These are phyloP conservation scores for Schizothecium vesticola DNA, from an alignment of 495 filamentous ascomycete species.

Conservation along the genomic window DNA sequence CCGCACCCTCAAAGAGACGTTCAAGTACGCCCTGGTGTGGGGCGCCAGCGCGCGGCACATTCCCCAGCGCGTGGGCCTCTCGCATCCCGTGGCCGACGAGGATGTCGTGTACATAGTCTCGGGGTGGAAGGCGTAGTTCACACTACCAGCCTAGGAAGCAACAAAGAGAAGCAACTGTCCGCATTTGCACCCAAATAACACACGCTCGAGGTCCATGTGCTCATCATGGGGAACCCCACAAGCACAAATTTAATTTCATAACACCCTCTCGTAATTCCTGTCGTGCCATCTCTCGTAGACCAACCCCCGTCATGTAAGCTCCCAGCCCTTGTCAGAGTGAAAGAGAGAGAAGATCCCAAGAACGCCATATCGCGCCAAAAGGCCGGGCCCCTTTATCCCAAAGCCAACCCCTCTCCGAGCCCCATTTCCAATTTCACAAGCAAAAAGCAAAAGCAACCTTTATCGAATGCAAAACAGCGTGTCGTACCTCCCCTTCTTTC, in stretches of 20 bases:
- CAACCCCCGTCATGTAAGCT: not conserved
- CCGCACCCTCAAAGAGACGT: slow-evolving; percentile 91
- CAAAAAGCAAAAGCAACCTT: not conserved
- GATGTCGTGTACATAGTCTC: slow-evolving; percentile 98
- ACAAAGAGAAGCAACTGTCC: not conserved
- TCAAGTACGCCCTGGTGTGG: slow-evolving; percentile 99
- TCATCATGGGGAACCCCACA: not conserved
- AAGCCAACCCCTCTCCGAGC: not conserved
- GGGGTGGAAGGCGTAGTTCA: slow-evolving; percentile 53
- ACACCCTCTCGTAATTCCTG: not conserved
- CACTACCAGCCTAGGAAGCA: not conserved
- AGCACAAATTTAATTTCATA: not conserved
- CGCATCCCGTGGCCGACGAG: slow-evolving; percentile 84
- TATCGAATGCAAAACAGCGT: not conserved
- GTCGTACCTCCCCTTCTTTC: not conserved
- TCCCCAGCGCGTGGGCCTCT: slow-evolving; percentile 86
- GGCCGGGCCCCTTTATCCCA: not conserved
- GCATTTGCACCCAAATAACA: not conserved
- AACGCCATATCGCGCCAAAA: not conserved
- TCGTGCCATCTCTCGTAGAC: not conserved
- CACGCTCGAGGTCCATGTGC: not conserved
- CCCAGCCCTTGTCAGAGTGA: not conserved
- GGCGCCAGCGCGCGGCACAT: slow-evolving; percentile 92
- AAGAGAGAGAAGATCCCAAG: not conserved
- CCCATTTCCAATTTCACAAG: not conserved